Conservation (phyloP, 768 basidiomycete species). For the Pleurotus citrinopileatus region DNA sequence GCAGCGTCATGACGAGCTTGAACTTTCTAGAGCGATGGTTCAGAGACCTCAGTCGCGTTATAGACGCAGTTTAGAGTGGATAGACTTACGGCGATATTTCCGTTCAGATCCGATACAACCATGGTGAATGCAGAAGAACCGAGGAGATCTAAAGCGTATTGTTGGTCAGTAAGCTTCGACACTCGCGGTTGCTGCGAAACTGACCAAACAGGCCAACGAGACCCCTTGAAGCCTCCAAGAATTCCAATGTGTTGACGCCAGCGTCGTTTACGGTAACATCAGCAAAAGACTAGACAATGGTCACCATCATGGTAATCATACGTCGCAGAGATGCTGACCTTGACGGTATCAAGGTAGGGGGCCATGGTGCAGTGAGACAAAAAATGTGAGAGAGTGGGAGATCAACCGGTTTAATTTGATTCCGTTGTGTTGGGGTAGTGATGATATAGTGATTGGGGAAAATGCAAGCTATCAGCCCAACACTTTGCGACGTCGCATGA, state of each 20-base stretch:
- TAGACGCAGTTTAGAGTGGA: not conserved
- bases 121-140: conserved; percentile 80
- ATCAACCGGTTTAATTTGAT: conserved; percentile 8
- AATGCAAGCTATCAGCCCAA: not conserved
- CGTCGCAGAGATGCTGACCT: conserved; percentile 34
- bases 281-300: conserved; percentile 75
- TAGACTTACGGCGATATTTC: conserved; percentile 80
- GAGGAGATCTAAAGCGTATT: conserved; percentile 83
- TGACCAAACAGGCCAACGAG: conserved; percentile 89
- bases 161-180: not conserved
- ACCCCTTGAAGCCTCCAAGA: conserved; percentile 87
- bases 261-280: conserved; percentile 83
- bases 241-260: conserved; percentile 85
- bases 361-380: conserved; percentile 46
- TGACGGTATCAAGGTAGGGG: conserved; percentile 71
- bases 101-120: conserved; percentile 84
- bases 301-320: not conserved
- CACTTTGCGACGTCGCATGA: not conserved
- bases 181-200: not conserved
- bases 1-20: conserved; percentile 70
- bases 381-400: conserved; percentile 14
- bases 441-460: not conserved
- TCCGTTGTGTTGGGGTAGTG: conserved; percentile 6
- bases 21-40: conserved; percentile 66
- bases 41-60: conserved; percentile 4